These are phyloP conservation scores for Raphanus hybrid DNA, from an alignment of 441 rosid genomes.

Conservation along the genomic window DNA sequence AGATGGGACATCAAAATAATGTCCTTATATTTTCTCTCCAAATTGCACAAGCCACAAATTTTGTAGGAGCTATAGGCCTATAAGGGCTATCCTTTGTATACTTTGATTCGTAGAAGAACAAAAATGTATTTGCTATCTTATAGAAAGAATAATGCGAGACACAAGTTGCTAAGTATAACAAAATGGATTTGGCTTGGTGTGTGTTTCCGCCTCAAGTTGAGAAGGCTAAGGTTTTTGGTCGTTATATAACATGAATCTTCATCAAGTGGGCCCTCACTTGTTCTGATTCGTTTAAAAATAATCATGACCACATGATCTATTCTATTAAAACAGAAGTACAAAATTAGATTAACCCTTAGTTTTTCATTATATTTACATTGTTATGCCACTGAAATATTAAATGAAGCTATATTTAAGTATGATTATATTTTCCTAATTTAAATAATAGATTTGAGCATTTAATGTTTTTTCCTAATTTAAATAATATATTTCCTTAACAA, in stretches of 20 bases:
- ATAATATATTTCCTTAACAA: no score
- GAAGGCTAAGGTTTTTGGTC: constrained; percentile 24
- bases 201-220: constrained; percentile 28
- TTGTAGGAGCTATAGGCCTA: not conserved
- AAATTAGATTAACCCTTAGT: no score
- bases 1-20: not conserved
- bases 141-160: constrained; percentile 17
- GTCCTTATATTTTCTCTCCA: not conserved
- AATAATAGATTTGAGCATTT: no score
- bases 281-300: not conserved
- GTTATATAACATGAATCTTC: constrained; percentile 21
- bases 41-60: constrained; percentile 22
- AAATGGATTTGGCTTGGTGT: constrained; percentile 21
- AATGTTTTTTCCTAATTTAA: no score
- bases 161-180: constrained; percentile 28
- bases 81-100: not conserved
- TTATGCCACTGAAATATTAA: no score
- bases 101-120: not conserved
- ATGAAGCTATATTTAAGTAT: no score
- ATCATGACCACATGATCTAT: constrained; percentile 13
- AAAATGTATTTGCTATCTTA: not conserved
- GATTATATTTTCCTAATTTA: no score
- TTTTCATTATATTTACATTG: no score
- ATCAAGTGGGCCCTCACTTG: constrained; percentile 29
- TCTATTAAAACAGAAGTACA: no score